These are phyloP conservation scores for Cytospora piceicola DNA, from an alignment of 2,329 filamentous ascomycete genomes.

Conservation along the genomic window DNA sequence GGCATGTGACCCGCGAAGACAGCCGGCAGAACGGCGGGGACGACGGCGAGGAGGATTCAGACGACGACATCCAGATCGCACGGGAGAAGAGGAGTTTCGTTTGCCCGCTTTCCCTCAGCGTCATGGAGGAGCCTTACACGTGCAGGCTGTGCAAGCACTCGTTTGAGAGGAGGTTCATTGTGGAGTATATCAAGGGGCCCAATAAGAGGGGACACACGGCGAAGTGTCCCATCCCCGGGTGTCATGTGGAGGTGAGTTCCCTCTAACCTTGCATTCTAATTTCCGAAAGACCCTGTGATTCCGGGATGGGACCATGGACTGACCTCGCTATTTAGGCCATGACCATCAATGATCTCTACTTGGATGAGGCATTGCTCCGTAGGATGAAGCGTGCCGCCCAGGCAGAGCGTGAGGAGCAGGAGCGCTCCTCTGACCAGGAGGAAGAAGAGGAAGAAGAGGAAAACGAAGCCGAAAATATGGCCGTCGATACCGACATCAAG, in stretches of 20 bases:
- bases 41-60: slow-evolving; percentile 45
- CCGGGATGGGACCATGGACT: not conserved
- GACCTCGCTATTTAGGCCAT: slow-evolving; percentile 38
- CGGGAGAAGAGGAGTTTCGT: slow-evolving; percentile 66
- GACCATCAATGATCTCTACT: slow-evolving; percentile 55
- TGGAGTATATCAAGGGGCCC: slow-evolving; percentile 51
- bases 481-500: slow-evolving; percentile 21
- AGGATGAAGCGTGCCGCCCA: slow-evolving; percentile 60
- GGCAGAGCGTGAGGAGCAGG: slow-evolving; percentile 47
- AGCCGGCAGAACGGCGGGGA: slow-evolving; percentile 32
- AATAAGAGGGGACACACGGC: slow-evolving; percentile 38
- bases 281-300: not conserved
- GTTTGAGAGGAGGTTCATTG: slow-evolving; percentile 69
- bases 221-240: slow-evolving; percentile 69
- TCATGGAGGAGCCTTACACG: slow-evolving; percentile 69
- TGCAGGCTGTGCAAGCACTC: slow-evolving; percentile 71
- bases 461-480: slow-evolving; percentile 1
- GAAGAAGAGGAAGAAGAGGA: not conserved
- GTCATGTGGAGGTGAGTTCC: slow-evolving; percentile 53
- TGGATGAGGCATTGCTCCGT: slow-evolving; percentile 60
- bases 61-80: slow-evolving; percentile 71
- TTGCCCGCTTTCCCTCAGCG: slow-evolving; percentile 69
- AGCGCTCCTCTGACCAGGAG: slow-evolving; percentile 47
- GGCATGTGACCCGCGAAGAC: slow-evolving; percentile 20
- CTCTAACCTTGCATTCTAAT: not conserved